Percentiles rank a stretch among this genome's conserved stretches.
These are phyloP conservation scores for Fistulifera pelliculosa DNA, from an alignment of 108 stramenopile species.

Conservation along the genomic window DNA sequence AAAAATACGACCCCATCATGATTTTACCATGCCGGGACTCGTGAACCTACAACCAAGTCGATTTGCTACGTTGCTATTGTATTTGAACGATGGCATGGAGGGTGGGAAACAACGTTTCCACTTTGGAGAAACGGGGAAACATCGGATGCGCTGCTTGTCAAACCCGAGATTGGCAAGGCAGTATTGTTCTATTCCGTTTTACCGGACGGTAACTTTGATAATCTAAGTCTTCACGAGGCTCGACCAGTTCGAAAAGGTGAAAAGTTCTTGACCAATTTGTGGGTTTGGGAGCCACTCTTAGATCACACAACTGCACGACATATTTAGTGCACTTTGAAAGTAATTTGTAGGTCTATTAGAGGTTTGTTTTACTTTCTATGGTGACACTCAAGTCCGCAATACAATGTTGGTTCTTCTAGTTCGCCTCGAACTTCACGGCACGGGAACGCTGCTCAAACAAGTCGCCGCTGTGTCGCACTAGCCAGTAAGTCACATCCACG, in stretches of 20 bases:
- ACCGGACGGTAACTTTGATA: slow-evolving; percentile 74
- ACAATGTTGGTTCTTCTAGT: too few species aligned
- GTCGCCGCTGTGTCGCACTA: slow-evolving; percentile 6
- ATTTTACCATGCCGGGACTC: slow-evolving; percentile 38
- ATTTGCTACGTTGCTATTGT: slow-evolving; percentile 56
- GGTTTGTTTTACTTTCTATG: too few species aligned
- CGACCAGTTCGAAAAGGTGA: slow-evolving; percentile 44
- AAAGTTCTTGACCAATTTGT: slow-evolving; percentile 30
- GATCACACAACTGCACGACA: slow-evolving; percentile 3
- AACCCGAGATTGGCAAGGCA: slow-evolving; percentile 40
- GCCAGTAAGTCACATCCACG: slow-evolving; percentile 9
- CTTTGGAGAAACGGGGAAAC: slow-evolving; percentile 40
- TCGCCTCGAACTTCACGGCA: too few species aligned
- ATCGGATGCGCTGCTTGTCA: slow-evolving; percentile 17
- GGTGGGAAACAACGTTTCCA: slow-evolving; percentile 59
- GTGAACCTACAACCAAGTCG: slow-evolving; percentile 27
- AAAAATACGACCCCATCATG: slow-evolving; percentile 46
- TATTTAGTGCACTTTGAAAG: background rate
- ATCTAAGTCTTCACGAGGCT: slow-evolving; percentile 51
- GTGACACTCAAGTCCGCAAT: too few species aligned
- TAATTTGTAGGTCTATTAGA: too few species aligned
- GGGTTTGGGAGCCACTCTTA: slow-evolving; percentile 22
- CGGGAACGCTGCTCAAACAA: background rate
- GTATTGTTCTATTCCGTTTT: slow-evolving; percentile 33
- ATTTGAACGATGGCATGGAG: slow-evolving; percentile 43